Conservation (phyloP, 768 basidiomycete genomes). For the Multifurca ochricompacta region DNA sequence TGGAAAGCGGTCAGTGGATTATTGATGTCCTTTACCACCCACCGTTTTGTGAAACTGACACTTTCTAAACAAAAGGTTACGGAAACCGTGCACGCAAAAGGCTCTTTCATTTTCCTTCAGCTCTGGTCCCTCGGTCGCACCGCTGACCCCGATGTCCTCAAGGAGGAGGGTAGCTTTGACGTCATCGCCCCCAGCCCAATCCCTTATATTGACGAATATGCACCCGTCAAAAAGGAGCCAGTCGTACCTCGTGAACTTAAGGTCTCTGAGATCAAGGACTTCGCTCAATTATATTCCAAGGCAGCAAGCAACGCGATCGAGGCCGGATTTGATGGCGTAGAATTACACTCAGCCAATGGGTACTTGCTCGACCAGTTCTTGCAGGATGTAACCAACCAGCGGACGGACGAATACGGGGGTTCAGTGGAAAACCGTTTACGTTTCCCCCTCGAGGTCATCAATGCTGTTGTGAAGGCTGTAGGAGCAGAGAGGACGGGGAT, state of each 20-base stretch:
- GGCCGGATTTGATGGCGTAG: conserved; percentile 38
- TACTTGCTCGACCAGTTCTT: conserved; percentile 33
- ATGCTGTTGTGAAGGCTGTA: conserved; percentile 30
- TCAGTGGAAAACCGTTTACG: conserved; percentile 36
- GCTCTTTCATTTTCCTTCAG: conserved; percentile 46
- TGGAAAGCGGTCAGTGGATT: conserved; percentile 38
- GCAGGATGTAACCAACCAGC: conserved; percentile 30
- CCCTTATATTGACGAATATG: conserved; percentile 29
- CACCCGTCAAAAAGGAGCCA: neutral
- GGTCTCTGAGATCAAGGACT: conserved; percentile 23
- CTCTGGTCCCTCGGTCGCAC: conserved; percentile 50
- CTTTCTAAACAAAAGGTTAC: conserved; percentile 36
- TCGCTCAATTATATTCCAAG: conserved; percentile 23
- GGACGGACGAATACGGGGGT: conserved; percentile 41
- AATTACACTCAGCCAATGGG: conserved; percentile 27
- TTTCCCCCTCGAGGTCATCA: conserved; percentile 33
- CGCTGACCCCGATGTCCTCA: conserved; percentile 30
- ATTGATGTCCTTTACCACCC: neutral
- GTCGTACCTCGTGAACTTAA: conserved; percentile 25
- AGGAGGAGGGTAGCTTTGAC: conserved; percentile 29
- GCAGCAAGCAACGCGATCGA: conserved; percentile 33
- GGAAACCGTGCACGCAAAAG: conserved; percentile 47
- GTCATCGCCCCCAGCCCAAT: conserved; percentile 24
- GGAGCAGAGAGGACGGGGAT: conserved; percentile 34
- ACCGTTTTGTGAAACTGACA: neutral